Evolutionary conservation across 116 monocot genomes (phyloP).

Genomic region (Cymodocea nodosa): DNA sequence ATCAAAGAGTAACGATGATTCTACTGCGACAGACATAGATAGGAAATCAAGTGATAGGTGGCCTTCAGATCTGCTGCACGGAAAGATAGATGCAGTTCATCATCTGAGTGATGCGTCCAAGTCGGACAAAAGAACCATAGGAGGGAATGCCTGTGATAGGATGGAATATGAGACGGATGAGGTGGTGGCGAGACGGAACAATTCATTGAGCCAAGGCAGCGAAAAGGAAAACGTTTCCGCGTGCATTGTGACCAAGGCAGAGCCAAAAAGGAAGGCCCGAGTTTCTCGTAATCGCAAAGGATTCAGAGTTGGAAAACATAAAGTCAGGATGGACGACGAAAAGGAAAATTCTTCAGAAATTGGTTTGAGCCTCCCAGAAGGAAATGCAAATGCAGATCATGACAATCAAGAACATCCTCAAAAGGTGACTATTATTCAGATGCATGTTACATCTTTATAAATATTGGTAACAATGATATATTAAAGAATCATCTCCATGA

Average conservation of each 20-base stretch:
- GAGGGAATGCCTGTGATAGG: too few species aligned
- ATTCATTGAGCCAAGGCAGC: not conserved
- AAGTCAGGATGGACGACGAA: conserved; percentile 20
- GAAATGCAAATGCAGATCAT: not conserved
- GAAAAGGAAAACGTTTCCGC: conserved; percentile 21
- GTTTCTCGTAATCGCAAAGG: too few species aligned
- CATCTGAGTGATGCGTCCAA: not conserved
- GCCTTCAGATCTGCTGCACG: not conserved
- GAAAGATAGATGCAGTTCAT: not conserved
- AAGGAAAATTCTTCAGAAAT: conserved; percentile 44
- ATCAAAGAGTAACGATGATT: not conserved
- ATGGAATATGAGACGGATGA: not conserved
- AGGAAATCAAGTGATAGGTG: not conserved
- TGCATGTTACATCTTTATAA: not conserved
- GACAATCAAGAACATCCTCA: not conserved
- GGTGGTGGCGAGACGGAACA: not conserved
- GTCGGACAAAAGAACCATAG: not conserved
- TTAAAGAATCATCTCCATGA: too few species aligned
- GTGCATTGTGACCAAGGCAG: not conserved
- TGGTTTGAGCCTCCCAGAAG: not conserved
- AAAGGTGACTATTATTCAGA: not conserved
- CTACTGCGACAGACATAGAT: not conserved
- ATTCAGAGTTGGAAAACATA: too few species aligned
- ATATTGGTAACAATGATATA: not conserved
- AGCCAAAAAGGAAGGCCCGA: not conserved